Base-by-base conservation (phyloP, 306 rosid genomes). In the Vicia sativa region DNA sequence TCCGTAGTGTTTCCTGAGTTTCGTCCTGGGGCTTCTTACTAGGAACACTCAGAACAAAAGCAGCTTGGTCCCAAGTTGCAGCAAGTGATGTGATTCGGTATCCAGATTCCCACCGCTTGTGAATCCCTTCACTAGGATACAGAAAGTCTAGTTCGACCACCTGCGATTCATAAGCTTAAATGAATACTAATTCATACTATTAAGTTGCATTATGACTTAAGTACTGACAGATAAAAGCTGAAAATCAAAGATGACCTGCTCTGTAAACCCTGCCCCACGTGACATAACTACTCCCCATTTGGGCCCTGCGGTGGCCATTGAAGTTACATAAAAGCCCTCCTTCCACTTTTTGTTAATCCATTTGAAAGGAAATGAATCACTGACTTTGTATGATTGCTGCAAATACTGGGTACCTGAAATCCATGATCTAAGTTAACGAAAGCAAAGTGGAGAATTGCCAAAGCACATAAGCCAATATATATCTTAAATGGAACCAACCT, bases 331-430 rank as follows among this genome's bases (percentile, higher is more conserved):
- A 78, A 87, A 91, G 49, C 88, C 91, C 79, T 89, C 97, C 71
- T 62, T 79, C 97, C 96, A 91, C 71, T 91, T 91, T 77, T 89
- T 91, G 85, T 82, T 86, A 48, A 91, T 91, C 97, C 97, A 91
- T 77, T 88, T 91, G 66, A 76, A 91, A 2, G 97, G 97, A 79
- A 87, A 91, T 13, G 95, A 71, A 34, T 91, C 96, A 8, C 96
- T 85, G 16, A 91, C 96, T 84, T 91, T 91, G 85, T 89, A 91
- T 0, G 97, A 91, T 73, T 91, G 97, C 84, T 87, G 95, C 52
- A 71, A 15, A 81, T 81, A 91, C 16, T 59, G 77, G 10, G 96
- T 88, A 34, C 91, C 97, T 91, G 84, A 34, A 72, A 31, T 61
- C 73, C 44, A 70, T 42, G 42, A 70, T 58, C 29, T 7, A 45